A percentile compares a stretch with the other conserved stretches of the same genome.
Evolutionary conservation across 768 basidiomycete genomes (phyloP).

Genomic region (Goffeauzyma gilvescens): DNA sequence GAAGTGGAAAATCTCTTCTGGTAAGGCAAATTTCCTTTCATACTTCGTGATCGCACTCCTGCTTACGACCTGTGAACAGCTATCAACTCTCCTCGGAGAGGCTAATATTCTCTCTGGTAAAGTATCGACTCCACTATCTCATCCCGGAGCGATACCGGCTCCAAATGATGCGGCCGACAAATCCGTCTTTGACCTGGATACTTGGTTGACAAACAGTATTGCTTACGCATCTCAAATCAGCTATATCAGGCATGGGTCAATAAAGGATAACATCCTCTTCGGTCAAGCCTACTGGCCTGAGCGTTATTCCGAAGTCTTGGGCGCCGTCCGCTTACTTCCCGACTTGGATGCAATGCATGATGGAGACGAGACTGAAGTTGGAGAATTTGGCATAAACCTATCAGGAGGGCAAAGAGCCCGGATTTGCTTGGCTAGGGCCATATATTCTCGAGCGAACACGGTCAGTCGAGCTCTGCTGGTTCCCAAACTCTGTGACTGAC

Average conservation of each 20-base stretch:
- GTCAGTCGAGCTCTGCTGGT: too few relatives aligned
- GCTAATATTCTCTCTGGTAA: constrained; percentile 12
- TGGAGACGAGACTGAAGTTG: constrained; percentile 28
- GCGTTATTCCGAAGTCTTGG: constrained; percentile 21
- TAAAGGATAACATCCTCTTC: constrained; percentile 39
- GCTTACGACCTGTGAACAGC: constrained; percentile 5
- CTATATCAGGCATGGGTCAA: constrained; percentile 24
- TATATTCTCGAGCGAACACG: constrained; percentile 29
- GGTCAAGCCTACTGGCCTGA: constrained; percentile 24
- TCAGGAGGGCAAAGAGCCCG: constrained; percentile 9
- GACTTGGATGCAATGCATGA: constrained; percentile 23
- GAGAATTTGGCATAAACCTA: constrained; percentile 24
- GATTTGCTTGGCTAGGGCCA: constrained; percentile 18
- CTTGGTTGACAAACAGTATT: constrained; percentile 17
- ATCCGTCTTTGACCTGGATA: neutral
- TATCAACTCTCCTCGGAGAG: constrained; percentile 24
- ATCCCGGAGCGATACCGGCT: constrained; percentile 12
- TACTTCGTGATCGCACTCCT: neutral
- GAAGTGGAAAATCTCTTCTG: constrained; percentile 63
- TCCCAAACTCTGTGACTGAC: neutral
- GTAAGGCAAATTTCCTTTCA: constrained; percentile 34
- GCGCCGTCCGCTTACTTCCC: constrained; percentile 17
- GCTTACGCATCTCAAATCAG: constrained; percentile 25
- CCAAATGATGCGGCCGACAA: neutral
- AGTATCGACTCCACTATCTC: constrained; percentile 15